These are phyloP conservation scores for Rhodotorula taiwanensis DNA, from an alignment of 768 basidiomycete genomes.

Conservation along the genomic window DNA sequence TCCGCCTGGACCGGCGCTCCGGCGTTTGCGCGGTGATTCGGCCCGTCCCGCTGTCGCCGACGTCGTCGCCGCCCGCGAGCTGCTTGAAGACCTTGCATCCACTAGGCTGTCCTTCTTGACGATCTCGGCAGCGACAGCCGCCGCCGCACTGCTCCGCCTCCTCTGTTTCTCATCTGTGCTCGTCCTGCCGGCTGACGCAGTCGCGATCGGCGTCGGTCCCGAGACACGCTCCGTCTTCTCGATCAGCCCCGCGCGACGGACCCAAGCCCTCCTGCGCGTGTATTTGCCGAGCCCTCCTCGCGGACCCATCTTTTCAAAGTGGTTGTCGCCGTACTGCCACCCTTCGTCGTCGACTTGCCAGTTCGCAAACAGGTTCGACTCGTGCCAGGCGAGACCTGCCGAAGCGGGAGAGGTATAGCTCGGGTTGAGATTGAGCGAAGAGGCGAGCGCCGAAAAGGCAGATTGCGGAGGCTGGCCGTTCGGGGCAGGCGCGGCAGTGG, in stretches of 20 bases:
- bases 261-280: constrained; percentile 39
- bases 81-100: no score
- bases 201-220: background rate
- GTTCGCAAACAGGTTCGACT: constrained; percentile 11
- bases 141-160: background rate
- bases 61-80: background rate
- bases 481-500: no score
- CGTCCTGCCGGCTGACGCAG: background rate
- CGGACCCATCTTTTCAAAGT: constrained; percentile 48
- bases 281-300: constrained; percentile 47
- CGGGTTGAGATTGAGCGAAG: constrained; percentile 2
- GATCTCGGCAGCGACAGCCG: background rate
- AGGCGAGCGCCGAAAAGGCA: constrained; percentile 14
- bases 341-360: constrained; percentile 46
- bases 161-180: background rate
- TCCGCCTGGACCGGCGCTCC: no score
- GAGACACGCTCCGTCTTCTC: constrained; percentile 33
- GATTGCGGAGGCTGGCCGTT: background rate
- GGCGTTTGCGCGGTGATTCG: no score
- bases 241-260: constrained; percentile 38
- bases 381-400: background rate
- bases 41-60: background rate
- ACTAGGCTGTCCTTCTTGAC: background rate
- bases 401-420: constrained; percentile 4
- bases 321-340: constrained; percentile 50